These are phyloP conservation scores for Aspergillus ibericus DNA, from an alignment of 2,329 filamentous ascomycete genomes.

Conservation along the genomic window DNA sequence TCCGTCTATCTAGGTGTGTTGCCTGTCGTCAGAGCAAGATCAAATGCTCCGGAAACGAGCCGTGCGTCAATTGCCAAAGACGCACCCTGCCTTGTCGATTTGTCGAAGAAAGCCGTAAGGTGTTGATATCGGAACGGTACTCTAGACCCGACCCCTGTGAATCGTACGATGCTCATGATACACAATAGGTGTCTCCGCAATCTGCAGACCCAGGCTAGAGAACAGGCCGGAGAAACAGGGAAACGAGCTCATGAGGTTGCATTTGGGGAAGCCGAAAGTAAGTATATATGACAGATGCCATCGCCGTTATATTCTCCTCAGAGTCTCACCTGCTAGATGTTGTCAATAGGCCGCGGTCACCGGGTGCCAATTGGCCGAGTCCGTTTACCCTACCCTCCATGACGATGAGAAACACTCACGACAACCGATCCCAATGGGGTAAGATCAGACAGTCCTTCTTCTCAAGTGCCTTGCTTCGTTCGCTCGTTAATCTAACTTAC, in stretches of 20 bases:
- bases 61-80: constrained; percentile 32
- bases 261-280: background rate
- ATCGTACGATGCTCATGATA: background rate
- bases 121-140: constrained; percentile 36
- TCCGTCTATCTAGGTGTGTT: constrained; percentile 13
- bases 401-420: constrained; percentile 16
- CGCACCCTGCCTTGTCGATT: constrained; percentile 33
- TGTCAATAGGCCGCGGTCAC: background rate
- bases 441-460: constrained; percentile 25
- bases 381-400: constrained; percentile 18
- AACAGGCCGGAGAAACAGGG: constrained; percentile 27
- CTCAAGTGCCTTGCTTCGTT: background rate
- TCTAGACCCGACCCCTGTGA: background rate
- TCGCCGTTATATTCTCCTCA: too few relatives aligned
- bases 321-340: background rate
- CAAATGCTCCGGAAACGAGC: constrained; percentile 41
- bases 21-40: constrained; percentile 45
- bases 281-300: background rate
- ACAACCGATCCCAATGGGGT: constrained; percentile 35
- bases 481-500: background rate
- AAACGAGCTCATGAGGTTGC: constrained; percentile 32
- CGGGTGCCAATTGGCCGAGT: constrained; percentile 18
- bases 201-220: constrained; percentile 27
- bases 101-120: constrained; percentile 26
- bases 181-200: constrained; percentile 13